These are phyloP conservation scores for Pycnococcus provasolii DNA, from an alignment of 139 green algal species.

Conservation along the genomic window DNA sequence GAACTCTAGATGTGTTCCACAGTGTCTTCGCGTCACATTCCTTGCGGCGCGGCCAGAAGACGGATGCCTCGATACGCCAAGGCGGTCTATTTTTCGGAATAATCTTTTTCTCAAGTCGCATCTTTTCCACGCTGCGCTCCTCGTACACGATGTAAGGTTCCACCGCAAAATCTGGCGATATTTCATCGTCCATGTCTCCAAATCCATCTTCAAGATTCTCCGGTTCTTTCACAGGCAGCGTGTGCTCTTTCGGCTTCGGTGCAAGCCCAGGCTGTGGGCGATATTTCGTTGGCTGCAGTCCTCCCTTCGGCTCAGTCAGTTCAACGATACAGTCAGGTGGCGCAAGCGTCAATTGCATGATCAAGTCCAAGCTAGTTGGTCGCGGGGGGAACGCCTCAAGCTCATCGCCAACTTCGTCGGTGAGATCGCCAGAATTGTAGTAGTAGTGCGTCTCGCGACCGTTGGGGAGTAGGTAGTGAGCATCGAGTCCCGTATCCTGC, in stretches of 20 bases:
- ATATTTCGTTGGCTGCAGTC: not conserved
- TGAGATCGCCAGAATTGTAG: not conserved
- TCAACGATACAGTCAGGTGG: not conserved
- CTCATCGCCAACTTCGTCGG: not conserved
- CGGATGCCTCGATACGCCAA: not conserved
- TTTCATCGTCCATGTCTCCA: too few species aligned
- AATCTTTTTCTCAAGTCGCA: too few species aligned
- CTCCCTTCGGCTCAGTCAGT: not conserved
- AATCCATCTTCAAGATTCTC: not conserved
- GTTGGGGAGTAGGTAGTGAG: not conserved
- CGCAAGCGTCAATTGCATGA: not conserved
- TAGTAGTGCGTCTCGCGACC: slow-evolving; percentile 1
- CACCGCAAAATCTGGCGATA: too few species aligned
- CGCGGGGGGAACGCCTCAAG: not conserved
- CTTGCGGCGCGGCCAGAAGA: not conserved
- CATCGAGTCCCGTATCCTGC: not conserved
- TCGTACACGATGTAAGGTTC: too few species aligned
- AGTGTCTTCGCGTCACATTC: not conserved
- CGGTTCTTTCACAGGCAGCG: not conserved
- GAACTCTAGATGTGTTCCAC: not conserved
- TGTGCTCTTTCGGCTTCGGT: not conserved
- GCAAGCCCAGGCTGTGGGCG: not conserved
- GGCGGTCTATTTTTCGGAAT: too few species aligned
- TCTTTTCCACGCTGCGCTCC: too few species aligned
- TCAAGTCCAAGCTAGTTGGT: not conserved